Base-by-base conservation (phyloP, 306 rosid species). In the Acacia confusa region DNA sequence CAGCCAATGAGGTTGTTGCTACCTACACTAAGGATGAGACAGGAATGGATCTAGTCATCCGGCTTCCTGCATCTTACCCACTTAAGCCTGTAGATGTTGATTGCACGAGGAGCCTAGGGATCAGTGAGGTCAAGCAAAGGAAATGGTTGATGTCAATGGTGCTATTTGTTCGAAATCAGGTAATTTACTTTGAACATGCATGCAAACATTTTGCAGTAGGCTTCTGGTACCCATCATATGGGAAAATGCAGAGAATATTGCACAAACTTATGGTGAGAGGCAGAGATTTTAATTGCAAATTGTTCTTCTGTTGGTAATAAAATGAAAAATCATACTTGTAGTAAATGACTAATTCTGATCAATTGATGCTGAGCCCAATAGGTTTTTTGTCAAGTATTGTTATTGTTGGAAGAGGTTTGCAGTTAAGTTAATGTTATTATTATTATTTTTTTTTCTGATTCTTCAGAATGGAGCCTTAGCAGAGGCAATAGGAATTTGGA, bases 21-120 rank as follows among this genome's bases (percentile, higher is more conserved):
- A 95, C 99, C 53, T 95, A 95, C 85, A 95, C 99, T 0, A 93
- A 93, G 88, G 99, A 95, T 82, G 99, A 93, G 79, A 95, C 98
- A 3, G 96, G 97, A 86, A 93, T 95, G 98, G 97, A 93, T 86
- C 89, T 95, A 44, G 98, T 92, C 77, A 92, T 95, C 72, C 97
- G 88, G 75, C 94, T 93, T 84, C 99, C 99, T 58, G 82, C 92
- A 71, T 93, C 99, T 79, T 95, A 95, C 84, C 99, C 99, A 19
- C 83, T 95, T 79, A 88, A 85, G 84, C 90, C 92, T 2, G 97
- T 95, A 75, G 99, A 95, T 81, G 99, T 95, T 84, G 98, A 92
- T 78, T 93, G 99, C 75, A 85, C 89, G 45, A 89, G 94, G 84
- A 93, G 97, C 90, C 90, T 95, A 43, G 98, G 99, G 68, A 95